Conservation (phyloP, 495 filamentous ascomycete genomes). For the Penicillium waksmanii region DNA sequence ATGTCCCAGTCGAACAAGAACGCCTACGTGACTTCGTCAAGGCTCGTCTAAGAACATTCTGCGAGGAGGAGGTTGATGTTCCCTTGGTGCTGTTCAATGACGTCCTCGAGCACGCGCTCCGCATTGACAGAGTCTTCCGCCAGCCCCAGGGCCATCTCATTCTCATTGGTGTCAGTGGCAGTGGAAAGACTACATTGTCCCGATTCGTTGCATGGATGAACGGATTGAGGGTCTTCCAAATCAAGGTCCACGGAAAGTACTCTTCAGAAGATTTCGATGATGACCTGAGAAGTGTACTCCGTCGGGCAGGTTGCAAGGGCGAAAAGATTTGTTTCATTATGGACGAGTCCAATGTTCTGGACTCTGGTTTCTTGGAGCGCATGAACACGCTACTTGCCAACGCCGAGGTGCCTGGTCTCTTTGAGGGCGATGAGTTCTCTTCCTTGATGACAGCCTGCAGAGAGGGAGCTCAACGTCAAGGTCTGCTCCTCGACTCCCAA, state of each 20-base stretch:
- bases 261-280: constrained; percentile 99
- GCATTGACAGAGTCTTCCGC: constrained; percentile 97
- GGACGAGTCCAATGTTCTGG: constrained; percentile 98
- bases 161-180: constrained; percentile 95
- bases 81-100: constrained; percentile 98
- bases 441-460: constrained; percentile 98
- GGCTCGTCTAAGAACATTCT: constrained; percentile 95
- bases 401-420: constrained; percentile 95
- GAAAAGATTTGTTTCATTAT: constrained; percentile 99
- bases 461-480: constrained; percentile 96
- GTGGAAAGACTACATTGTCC: constrained; percentile 96
- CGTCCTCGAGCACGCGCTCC: constrained; percentile 94
- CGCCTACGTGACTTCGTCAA: constrained; percentile 96
- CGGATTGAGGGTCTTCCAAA: constrained; percentile 96
- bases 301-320: constrained; percentile 92
- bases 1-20: constrained; percentile 93
- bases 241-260: constrained; percentile 99
- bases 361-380: constrained; percentile 96
- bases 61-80: constrained; percentile 98
- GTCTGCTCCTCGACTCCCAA: constrained; percentile 90
- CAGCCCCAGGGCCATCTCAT: constrained; percentile 98
- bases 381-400: constrained; percentile 99
- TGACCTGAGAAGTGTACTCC: constrained; percentile 89
- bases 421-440: constrained; percentile 95
- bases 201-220: constrained; percentile 99